phyloP scores from a whole-genome alignment of 73 alveolate species.

The Tetrahymena borealis region DNA sequence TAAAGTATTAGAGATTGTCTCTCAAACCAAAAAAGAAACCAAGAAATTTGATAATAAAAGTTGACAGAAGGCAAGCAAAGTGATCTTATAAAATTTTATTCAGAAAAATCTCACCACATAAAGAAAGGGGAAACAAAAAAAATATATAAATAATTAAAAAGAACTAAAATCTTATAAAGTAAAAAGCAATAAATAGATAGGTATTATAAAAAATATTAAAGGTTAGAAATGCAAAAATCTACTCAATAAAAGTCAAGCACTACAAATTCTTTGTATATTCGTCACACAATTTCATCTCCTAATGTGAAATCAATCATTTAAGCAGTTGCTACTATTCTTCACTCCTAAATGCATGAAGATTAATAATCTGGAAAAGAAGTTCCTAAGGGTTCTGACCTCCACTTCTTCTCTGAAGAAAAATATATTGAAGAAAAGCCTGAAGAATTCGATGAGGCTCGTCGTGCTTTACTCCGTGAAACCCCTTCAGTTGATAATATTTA shows the following conservation, averaged over 20 bases:
- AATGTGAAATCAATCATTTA: constrained; percentile 84
- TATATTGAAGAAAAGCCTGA: constrained; percentile 93
- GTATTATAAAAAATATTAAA: not conserved
- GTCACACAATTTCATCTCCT: constrained; percentile 82
- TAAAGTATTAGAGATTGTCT: too few species aligned
- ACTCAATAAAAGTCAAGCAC: not conserved
- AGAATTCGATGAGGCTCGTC: constrained; percentile 79
- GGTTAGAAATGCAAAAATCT: not conserved
- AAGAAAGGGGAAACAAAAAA: too few species aligned
- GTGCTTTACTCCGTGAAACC: constrained; percentile 52
- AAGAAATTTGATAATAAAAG: too few species aligned
- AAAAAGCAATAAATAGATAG: not conserved
- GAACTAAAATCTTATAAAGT: too few species aligned
- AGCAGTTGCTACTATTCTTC: constrained; percentile 91
- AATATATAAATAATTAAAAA: too few species aligned
- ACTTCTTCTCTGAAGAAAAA: constrained; percentile 95
- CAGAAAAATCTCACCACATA: too few species aligned
- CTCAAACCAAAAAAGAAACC: too few species aligned
- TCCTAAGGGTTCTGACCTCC: constrained; percentile 84
- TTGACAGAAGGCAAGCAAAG: too few species aligned
- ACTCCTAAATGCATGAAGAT: constrained; percentile 92
- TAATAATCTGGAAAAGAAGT: constrained; percentile 71
- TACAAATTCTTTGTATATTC: constrained; percentile 7
- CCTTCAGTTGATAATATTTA: constrained; percentile 93
- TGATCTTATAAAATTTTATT: too few species aligned